Evolutionary conservation across 2,329 filamentous ascomycete species (phyloP).

Genomic region (Phoma sp.): DNA sequence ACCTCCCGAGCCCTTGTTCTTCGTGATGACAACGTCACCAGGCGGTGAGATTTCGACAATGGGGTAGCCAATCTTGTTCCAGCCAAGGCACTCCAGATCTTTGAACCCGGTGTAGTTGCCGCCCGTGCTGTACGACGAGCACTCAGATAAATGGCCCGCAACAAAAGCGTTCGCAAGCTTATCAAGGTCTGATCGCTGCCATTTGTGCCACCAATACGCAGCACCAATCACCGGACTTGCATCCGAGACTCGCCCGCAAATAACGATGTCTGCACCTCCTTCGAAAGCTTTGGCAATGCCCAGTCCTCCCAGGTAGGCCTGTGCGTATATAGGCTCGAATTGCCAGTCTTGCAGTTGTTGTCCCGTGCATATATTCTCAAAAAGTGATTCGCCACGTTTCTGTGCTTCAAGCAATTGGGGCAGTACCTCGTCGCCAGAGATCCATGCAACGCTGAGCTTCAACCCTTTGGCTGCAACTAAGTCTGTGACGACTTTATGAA

Average conservation of each 20-base stretch:
- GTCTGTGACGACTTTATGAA: slow-evolving; percentile 33
- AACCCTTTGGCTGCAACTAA: slow-evolving; percentile 32
- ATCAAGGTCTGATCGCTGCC: slow-evolving; percentile 48
- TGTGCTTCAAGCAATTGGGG: slow-evolving; percentile 43
- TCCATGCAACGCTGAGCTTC: slow-evolving; percentile 45
- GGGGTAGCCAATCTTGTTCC: slow-evolving; percentile 43
- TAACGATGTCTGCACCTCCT: slow-evolving; percentile 52
- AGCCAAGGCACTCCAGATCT: slow-evolving; percentile 37
- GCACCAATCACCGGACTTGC: slow-evolving; percentile 54
- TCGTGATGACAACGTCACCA: slow-evolving; percentile 37
- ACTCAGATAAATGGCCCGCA: slow-evolving; percentile 55
- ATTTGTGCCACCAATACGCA: slow-evolving; percentile 55
- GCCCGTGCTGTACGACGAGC: slow-evolving; percentile 52
- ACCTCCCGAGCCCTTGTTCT: slow-evolving; percentile 43
- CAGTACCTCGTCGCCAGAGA: slow-evolving; percentile 54
- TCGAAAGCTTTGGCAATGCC: slow-evolving; percentile 52
- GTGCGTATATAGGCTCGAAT: slow-evolving; percentile 45
- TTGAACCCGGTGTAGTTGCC: slow-evolving; percentile 56
- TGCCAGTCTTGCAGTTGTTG: slow-evolving; percentile 45
- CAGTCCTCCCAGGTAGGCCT: slow-evolving; percentile 53
- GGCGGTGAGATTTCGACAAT: slow-evolving; percentile 39
- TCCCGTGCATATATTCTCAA: slow-evolving; percentile 50
- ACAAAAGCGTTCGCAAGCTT: slow-evolving; percentile 54
- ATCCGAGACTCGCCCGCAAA: slow-evolving; percentile 54
- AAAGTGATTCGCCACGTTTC: slow-evolving; percentile 45